Percentiles rank a stretch among this genome's conserved stretches.
Conservation (phyloP, 352 stramenopile genomes). For the Phytopythium boreale region DNA sequence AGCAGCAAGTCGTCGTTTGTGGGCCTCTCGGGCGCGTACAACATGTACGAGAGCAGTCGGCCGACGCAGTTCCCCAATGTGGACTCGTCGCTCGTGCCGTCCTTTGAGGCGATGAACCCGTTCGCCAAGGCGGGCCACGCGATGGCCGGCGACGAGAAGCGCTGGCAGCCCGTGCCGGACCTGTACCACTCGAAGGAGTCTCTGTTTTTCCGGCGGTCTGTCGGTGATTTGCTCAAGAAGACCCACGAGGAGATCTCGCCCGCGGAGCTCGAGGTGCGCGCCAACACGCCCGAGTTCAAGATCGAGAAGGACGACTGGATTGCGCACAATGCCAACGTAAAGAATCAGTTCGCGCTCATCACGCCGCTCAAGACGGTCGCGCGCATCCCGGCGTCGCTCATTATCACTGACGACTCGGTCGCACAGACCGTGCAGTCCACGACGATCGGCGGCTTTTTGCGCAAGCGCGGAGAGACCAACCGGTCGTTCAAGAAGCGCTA, state of each 20-base stretch:
- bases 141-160: constrained; percentile 36
- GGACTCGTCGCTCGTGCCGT: constrained; percentile 47
- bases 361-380: constrained; percentile 82
- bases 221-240: constrained; percentile 71
- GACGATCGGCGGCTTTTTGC: constrained; percentile 67
- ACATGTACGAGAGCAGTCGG: constrained; percentile 24
- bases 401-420: constrained; percentile 54
- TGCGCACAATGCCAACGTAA: constrained; percentile 39
- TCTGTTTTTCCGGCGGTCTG: constrained; percentile 67
- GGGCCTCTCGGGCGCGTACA: constrained; percentile 28
- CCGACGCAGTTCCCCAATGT: constrained; percentile 31
- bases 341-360: constrained; percentile 78
- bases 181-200: constrained; percentile 84
- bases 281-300: constrained; percentile 88
- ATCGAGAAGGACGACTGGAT: constrained; percentile 86
- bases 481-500: constrained; percentile 80
- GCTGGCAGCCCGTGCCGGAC: constrained; percentile 75
- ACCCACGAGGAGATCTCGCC: constrained; percentile 83
- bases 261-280: constrained; percentile 77
- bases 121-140: constrained; percentile 53
- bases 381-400: constrained; percentile 63
- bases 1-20: constrained; percentile 18
- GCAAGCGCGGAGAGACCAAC: constrained; percentile 84
- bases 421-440: constrained; percentile 34
- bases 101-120: constrained; percentile 74